phyloP scores from a whole-genome alignment of 306 rosid species.

The Citrullus colocynthis region DNA sequence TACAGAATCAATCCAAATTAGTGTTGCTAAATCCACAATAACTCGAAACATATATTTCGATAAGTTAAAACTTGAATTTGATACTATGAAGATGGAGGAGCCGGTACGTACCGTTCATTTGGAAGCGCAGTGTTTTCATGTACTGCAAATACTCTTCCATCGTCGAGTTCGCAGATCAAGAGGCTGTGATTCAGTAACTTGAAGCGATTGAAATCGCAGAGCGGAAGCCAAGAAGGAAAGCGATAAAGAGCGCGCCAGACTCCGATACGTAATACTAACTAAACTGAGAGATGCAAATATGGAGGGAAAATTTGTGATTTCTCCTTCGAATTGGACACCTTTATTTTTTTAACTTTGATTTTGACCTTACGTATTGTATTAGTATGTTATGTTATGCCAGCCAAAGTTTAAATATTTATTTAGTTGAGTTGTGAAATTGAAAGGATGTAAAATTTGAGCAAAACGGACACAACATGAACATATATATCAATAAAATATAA shows the following conservation, averaged over 20 bases:
- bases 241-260: not conserved
- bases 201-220: not conserved
- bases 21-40: not conserved
- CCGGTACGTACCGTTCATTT: slow-evolving; percentile 67
- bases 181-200: not conserved
- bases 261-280: not conserved
- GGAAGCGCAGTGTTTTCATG: slow-evolving; percentile 75
- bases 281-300: not conserved
- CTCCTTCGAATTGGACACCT: not conserved
- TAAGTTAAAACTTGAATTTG: not conserved
- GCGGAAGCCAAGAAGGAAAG: not conserved
- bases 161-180: not conserved
- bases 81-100: not conserved
- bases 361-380: not conserved
- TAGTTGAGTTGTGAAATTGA: no score
- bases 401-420: no score
- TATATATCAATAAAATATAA: no score
- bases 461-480: no score
- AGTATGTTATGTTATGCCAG: no score
- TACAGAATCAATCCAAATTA: not conserved
- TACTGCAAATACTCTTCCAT: slow-evolving; percentile 82
- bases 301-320: not conserved
- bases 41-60: not conserved
- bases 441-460: no score
- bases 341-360: no score